Evolutionary conservation across 2,329 filamentous ascomycete species (phyloP), one percentile per base, ranked within the genome.

Genomic region (Venturia aucupariae): DNA sequence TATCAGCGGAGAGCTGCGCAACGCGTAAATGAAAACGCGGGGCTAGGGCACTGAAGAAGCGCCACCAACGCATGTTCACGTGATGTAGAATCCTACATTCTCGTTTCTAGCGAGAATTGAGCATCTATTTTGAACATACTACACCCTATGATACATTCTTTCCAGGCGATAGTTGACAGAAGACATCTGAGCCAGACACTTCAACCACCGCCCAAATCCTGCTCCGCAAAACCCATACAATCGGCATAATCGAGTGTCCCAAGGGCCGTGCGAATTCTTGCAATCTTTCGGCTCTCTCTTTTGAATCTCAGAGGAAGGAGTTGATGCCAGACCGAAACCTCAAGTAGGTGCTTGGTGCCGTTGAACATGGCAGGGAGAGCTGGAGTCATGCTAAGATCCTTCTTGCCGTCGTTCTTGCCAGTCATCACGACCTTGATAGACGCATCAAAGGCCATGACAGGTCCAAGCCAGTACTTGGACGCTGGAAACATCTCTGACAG

Each of bases 221-320:
- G 15, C 4, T n/a, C 51, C 10, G 2, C 19, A 11, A 57, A 35
- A n/a, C 51, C 51, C n/a, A 22, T 15, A 22, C 51, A 57, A 35
- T 57, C 51, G 15, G 51, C 51, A n/a, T 57, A 57, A 32, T 57
- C 51, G 11, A 57, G 51, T 22, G 30, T 27, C 22, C 51, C 51
- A 0, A 64, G 55, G 11, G 51, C 55, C 19, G 11, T 32, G 19
- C 51, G 27, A 42, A 64, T 60, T 32, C 39, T 64, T 24, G 55
- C 54, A 48, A 64, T 64, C 30, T 35, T 64, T 38, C 63, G 35
- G 5, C 44, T n/a, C n/a, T 64, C 63, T 61, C 63, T 32, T 30
- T 64, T 64, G n/a, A 61, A 32, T 35, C 63, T 41, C 54, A 61
- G 19, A 32, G 63, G 63, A 24, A 64, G 63, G 6, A 64, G 55